phyloP scores from a whole-genome alignment of 257 asterid species.

The Ilex asprella region DNA sequence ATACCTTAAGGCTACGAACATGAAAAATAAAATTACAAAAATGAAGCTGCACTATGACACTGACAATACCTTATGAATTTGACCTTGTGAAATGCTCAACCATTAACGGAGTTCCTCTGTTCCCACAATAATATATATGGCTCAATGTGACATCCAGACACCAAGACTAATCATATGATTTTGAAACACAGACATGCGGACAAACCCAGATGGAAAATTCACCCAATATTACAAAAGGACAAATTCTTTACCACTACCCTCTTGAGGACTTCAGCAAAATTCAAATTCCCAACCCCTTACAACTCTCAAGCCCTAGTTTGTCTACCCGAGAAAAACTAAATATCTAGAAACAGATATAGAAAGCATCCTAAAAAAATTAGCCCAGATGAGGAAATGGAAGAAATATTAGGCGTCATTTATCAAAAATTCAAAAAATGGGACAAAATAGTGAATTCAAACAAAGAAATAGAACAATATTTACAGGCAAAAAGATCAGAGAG shows the following conservation, averaged over 20 bases:
- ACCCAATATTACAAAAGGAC: not conserved
- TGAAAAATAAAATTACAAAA: conserved; percentile 3
- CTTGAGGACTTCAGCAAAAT: conserved; percentile 13
- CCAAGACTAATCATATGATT: not conserved
- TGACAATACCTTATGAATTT: too few relatives aligned
- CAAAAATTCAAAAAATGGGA: conserved; percentile 4
- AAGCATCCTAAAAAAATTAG: conserved; percentile 27
- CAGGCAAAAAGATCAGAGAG: not conserved
- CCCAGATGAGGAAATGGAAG: conserved; percentile 16
- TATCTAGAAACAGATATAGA: conserved; percentile 14
- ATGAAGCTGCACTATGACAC: too few relatives aligned
- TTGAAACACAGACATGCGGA: conserved; percentile 4
- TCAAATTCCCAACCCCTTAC: not conserved
- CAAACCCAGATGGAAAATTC: conserved; percentile 3
- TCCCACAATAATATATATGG: conserved; percentile 9
- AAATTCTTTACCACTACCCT: conserved; percentile 3
- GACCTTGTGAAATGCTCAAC: too few relatives aligned
- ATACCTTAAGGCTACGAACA: conserved; percentile 16
- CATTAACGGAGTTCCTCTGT: conserved; percentile 19
- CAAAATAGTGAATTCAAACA: not conserved
- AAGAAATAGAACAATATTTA: not conserved
- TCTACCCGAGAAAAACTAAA: conserved; percentile 14
- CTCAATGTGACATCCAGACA: too few relatives aligned
- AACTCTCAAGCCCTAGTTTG: conserved; percentile 20
- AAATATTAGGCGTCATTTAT: conserved; percentile 3